Percentiles rank a stretch among this genome's conserved stretches.
Conservation (phyloP, 169 alveolate genomes). For the Plasmodium vivax region DNA sequence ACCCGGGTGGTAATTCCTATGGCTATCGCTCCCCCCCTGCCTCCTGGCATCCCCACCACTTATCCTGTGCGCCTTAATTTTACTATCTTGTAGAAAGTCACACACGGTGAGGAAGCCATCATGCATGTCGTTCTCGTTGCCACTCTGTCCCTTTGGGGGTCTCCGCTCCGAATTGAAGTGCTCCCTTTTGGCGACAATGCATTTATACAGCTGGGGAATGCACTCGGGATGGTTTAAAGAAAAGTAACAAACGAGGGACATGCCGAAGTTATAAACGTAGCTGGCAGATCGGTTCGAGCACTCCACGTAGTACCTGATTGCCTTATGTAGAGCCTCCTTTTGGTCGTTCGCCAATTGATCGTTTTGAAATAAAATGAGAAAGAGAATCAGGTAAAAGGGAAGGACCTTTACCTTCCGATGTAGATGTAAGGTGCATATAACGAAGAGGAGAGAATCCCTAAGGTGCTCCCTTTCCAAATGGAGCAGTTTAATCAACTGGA, state of each 20-base stretch:
- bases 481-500: constrained; percentile 18
- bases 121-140: neutral
- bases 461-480: constrained; percentile 20
- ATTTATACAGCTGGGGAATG: constrained; percentile 11
- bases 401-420: neutral
- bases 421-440: constrained; percentile 16
- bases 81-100: neutral
- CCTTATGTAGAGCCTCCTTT: neutral
- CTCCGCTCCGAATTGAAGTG: neutral
- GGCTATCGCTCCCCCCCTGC: neutral
- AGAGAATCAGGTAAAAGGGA: constrained; percentile 38
- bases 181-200: neutral
- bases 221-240: constrained; percentile 6
- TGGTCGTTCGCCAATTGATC: constrained; percentile 22
- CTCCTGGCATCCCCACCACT: neutral
- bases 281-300: neutral
- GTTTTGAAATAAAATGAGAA: constrained; percentile 23
- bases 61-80: neutral
- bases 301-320: neutral
- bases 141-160: neutral
- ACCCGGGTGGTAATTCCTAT: neutral
- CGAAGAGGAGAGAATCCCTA: constrained; percentile 3
- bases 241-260: constrained; percentile 14
- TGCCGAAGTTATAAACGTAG: constrained; percentile 19
- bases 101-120: neutral